Conservation (phyloP, 306 rosid species). For the Vigna radiata region DNA sequence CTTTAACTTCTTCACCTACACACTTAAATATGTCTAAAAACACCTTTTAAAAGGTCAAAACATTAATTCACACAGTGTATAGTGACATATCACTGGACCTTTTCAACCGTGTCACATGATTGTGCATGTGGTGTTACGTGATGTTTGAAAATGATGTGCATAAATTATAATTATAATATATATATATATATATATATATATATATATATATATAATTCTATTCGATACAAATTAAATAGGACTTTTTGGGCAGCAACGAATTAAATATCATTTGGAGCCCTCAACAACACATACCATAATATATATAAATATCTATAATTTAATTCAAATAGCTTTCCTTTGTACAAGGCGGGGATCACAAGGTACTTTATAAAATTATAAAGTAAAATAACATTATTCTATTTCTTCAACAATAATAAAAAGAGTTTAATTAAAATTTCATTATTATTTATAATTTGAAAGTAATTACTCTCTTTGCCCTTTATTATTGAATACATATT, state of each 20-base stretch:
- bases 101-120: slow-evolving; percentile 49
- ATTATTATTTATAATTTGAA: background rate
- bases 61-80: slow-evolving; percentile 32
- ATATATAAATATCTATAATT: background rate
- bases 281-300: background rate
- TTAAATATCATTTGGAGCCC: slow-evolving; percentile 21
- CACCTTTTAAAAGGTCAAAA: slow-evolving; percentile 28
- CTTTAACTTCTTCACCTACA: background rate
- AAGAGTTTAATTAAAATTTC: background rate
- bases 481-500: too few species aligned
- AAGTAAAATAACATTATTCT: background rate
- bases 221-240: background rate
- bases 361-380: background rate
- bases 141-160: slow-evolving; percentile 42
- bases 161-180: background rate
- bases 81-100: slow-evolving; percentile 39
- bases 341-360: slow-evolving; percentile 8
- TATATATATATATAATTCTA: background rate
- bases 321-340: background rate
- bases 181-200: background rate
- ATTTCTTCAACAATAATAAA: too few species aligned
- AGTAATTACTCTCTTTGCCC: too few species aligned
- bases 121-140: slow-evolving; percentile 50
- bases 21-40: slow-evolving; percentile 11
- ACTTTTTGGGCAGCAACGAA: background rate